A percentile compares a stretch with the other conserved stretches of the same genome.
Conservation (phyloP, 257 asterid species). For the Rubia yunnanensis region DNA sequence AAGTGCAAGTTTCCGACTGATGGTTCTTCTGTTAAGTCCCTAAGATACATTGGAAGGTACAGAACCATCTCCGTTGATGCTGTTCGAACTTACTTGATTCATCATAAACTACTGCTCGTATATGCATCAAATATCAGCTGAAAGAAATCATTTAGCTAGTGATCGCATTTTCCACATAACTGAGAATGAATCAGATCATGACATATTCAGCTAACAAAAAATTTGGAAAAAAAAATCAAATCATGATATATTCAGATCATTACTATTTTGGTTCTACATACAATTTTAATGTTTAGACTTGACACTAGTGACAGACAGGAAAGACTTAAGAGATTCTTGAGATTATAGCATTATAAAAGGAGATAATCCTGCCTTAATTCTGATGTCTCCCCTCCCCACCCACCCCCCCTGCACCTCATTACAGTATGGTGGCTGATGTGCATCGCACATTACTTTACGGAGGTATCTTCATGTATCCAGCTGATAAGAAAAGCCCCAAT, state of each 20-base stretch:
- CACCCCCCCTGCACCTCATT: not conserved
- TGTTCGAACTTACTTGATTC: not conserved
- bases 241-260: too few species aligned
- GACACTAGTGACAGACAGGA: not conserved
- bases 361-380: not conserved
- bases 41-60: conserved; percentile 97
- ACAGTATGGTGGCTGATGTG: conserved; percentile 98
- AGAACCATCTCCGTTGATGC: not conserved
- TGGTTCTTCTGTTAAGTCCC: conserved; percentile 85
- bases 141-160: not conserved
- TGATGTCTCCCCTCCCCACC: too few species aligned
- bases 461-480: conserved; percentile 94
- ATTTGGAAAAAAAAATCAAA: not conserved
- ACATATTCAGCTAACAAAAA: not conserved
- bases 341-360: not conserved
- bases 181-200: not conserved
- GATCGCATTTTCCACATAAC: not conserved
- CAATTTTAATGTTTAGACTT: not conserved
- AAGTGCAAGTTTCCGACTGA: conserved; percentile 84
- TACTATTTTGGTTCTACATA: not conserved
- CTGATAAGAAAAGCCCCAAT: conserved; percentile 89
- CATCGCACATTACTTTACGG: conserved; percentile 98
- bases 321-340: not conserved
- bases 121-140: not conserved
- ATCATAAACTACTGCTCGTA: not conserved